Evolutionary conservation across 225 moss, liverwort and hornwort species (phyloP), one percentile per base, ranked within the genome.

Genomic region (Asterella californica): DNA sequence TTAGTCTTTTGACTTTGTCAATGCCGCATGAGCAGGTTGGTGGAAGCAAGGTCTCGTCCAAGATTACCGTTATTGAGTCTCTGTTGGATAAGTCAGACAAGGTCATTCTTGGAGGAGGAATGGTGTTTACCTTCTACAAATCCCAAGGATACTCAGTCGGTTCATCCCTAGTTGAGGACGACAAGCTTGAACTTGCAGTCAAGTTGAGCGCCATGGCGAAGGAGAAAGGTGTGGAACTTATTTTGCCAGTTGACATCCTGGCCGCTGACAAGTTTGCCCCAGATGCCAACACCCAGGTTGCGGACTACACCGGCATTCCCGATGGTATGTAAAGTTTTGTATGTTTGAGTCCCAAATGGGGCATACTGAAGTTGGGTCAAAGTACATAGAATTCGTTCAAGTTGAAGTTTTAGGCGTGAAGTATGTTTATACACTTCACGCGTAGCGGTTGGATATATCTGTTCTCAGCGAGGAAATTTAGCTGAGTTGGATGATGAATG

Each of bases 61-160:
- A 97, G 87, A 94, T 97, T 76, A 90, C 92, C 12, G 94, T 97
- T 25, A 94, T 97, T 52, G 93, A 97, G 76, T 94, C 96, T 11
- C 80, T 97, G 85, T 84, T 97, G 90, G 81, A 50, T 59, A 94
- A 94, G 68, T 90, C 92, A 78, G 91, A 97, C 84, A 94, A 94
- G 87, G 94, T 97, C 62, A 91, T 97, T 65, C 87, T 97, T 80
- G 96, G 96, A 85, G 96, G 96, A 83, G 96, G 96, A 77, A 97
- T 97, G 94, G 90, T 97, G 66, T 97, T 97, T 79, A 97, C 96
- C 11, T 97, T 97, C 89, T 97, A 90, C 86, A 93, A 97, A 88
- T 88, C 94, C 19, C 87, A 92, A 64, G 96, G 94, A 0, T 75
- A 83, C 75, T 76, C 82, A n/a, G 90, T 97, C 6, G 96, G 96